These are phyloP conservation scores for Trichoderma asperelloides DNA, from an alignment of 495 filamentous ascomycete species.

Conservation along the genomic window DNA sequence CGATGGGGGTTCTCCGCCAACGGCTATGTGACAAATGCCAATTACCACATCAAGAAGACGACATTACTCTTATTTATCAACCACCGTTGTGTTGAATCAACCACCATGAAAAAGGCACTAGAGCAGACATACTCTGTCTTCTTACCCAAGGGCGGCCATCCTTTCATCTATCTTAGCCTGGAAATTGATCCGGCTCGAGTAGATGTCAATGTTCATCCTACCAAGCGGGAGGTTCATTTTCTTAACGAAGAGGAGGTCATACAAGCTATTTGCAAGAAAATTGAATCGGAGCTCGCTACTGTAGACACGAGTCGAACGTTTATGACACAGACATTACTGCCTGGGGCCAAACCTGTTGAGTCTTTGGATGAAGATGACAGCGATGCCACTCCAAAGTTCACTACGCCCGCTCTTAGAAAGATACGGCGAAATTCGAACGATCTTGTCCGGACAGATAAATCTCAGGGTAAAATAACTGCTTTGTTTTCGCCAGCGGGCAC, in stretches of 20 bases:
- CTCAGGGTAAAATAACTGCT: slow-evolving; percentile 86
- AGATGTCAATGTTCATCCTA: slow-evolving; percentile 97
- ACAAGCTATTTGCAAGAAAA: slow-evolving; percentile 73
- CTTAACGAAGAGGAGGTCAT: slow-evolving; percentile 97
- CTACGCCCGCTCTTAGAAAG: slow-evolving; percentile 18
- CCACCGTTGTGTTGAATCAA: slow-evolving; percentile 91
- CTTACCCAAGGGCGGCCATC: slow-evolving; percentile 89
- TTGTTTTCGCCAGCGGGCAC: slow-evolving; percentile 59
- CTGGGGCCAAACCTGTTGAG: slow-evolving; percentile 35
- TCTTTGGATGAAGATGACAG: background rate
- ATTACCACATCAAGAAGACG: slow-evolving; percentile 90
- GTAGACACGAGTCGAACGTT: slow-evolving; percentile 95
- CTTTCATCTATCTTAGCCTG: slow-evolving; percentile 86
- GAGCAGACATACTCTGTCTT: slow-evolving; percentile 88
- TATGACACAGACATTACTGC: slow-evolving; percentile 82
- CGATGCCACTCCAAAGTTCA: background rate
- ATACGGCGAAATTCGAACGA: slow-evolving; percentile 75
- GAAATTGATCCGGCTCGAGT: slow-evolving; percentile 90
- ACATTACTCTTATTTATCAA: slow-evolving; percentile 93
- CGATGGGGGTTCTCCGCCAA: slow-evolving; percentile 76
- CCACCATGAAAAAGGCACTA: slow-evolving; percentile 76
- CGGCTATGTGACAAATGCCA: slow-evolving; percentile 85
- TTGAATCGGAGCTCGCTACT: slow-evolving; percentile 69
- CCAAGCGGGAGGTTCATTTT: slow-evolving; percentile 96
- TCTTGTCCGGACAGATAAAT: slow-evolving; percentile 84